Percentiles rank a stretch among this genome's conserved stretches.
phyloP scores from a whole-genome alignment of 2,329 filamentous ascomycete genomes.

The Colletotrichum lupini region DNA sequence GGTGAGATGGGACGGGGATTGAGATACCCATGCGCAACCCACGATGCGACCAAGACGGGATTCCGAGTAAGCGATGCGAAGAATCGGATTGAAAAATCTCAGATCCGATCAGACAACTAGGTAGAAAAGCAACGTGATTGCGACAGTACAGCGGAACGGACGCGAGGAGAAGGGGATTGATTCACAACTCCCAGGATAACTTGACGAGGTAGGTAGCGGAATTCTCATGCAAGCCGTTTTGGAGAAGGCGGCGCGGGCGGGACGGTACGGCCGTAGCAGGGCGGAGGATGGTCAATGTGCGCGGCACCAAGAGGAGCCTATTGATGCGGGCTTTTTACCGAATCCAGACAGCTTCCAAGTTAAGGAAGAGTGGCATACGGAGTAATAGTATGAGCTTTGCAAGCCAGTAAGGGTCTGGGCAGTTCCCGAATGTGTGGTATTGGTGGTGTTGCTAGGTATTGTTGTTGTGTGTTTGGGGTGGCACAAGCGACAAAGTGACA shows the following conservation, averaged over 20 bases:
- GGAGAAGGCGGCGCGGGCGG: neutral
- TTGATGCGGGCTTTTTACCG: slow-evolving; percentile 8
- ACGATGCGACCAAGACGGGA: neutral
- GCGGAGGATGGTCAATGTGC: neutral
- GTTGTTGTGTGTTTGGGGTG: neutral
- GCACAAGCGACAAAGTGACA: neutral
- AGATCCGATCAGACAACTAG: slow-evolving; percentile 9
- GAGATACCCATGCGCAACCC: neutral
- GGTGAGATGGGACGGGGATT: neutral
- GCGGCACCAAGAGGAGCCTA: neutral
- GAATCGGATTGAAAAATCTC: neutral
- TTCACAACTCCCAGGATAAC: neutral
- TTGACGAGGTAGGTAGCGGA: neutral
- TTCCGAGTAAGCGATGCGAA: neutral
- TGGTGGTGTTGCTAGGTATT: neutral
- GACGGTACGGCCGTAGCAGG: slow-evolving; percentile 29
- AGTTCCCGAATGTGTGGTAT: neutral
- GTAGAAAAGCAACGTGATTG: slow-evolving; percentile 7
- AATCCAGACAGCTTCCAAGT: slow-evolving; percentile 12
- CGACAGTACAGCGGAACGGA: neutral
- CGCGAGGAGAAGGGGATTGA: too few relatives aligned
- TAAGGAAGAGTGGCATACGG: neutral
- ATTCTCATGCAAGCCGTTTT: neutral
- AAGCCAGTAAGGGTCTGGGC: neutral
- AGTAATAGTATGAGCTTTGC: neutral